A percentile compares a stretch with the other conserved stretches of the same genome.
Evolutionary conservation across 1,284 basidiomycete species (phyloP).

Genomic region (Cryptococcus neoformans): DNA sequence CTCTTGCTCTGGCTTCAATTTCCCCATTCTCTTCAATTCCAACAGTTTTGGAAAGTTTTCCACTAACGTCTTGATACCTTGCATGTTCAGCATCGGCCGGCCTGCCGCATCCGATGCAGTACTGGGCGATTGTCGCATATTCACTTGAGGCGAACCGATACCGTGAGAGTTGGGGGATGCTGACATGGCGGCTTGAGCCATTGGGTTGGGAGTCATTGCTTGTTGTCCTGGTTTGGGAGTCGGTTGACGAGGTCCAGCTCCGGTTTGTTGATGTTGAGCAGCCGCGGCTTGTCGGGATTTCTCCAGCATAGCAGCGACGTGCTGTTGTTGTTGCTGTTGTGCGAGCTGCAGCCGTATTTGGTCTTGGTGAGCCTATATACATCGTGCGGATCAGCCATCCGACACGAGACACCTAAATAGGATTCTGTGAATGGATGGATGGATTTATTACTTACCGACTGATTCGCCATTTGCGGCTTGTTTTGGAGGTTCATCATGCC

Average conservation of each 20-base stretch:
- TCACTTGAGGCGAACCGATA: conserved; percentile 12
- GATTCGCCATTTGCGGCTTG: conserved; percentile 16
- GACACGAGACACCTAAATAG: background rate
- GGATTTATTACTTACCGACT: conserved; percentile 4
- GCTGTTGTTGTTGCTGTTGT: conserved; percentile 4
- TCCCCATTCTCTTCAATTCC: conserved; percentile 28
- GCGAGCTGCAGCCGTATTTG: conserved; percentile 22
- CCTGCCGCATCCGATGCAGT: background rate
- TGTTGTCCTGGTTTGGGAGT: conserved; percentile 3
- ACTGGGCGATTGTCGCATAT: conserved; percentile 20
- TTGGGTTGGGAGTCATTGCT: conserved; percentile 7
- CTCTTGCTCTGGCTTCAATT: conserved; percentile 29
- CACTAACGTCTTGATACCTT: conserved; percentile 18
- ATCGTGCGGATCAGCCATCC: background rate
- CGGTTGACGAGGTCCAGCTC: conserved; percentile 7
- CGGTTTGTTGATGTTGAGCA: conserved; percentile 12
- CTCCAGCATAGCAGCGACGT: conserved; percentile 16
- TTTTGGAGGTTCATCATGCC: conserved; percentile 1
- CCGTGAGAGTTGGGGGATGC: conserved; percentile 9
- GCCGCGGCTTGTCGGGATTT: conserved; percentile 17
- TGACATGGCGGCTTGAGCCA: conserved; percentile 8
- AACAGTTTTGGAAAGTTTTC: conserved; percentile 37
- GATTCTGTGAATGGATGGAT: background rate
- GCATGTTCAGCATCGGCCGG: background rate
- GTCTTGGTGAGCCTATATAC: conserved; percentile 19